These are phyloP conservation scores for Boletus pseudopeckii DNA, from an alignment of 768 basidiomycete species.

Conservation along the genomic window DNA sequence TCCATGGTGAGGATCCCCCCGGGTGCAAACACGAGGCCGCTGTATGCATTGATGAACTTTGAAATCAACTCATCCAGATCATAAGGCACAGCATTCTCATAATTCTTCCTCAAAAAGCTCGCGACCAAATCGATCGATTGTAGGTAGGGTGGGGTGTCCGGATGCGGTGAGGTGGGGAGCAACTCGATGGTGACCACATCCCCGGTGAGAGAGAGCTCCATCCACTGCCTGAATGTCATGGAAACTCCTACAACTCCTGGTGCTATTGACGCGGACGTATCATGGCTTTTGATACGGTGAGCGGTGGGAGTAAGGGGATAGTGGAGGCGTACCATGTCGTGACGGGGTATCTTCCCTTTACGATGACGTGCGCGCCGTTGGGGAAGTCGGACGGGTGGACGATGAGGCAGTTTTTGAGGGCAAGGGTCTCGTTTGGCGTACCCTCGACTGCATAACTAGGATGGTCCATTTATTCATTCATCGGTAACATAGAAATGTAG, in stretches of 20 bases:
- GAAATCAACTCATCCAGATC: constrained; percentile 82
- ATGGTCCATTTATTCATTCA: background rate
- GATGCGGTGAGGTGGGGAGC: constrained; percentile 45
- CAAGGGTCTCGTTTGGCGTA: constrained; percentile 64
- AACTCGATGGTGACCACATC: constrained; percentile 72
- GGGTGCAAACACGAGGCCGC: constrained; percentile 62
- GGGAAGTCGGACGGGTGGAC: constrained; percentile 77
- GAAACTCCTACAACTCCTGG: constrained; percentile 76
- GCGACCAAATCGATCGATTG: constrained; percentile 80
- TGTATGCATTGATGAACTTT: constrained; percentile 73
- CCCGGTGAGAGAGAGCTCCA: constrained; percentile 74
- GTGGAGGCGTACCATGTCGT: constrained; percentile 64
- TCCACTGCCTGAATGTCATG: constrained; percentile 82
- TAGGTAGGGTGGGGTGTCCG: constrained; percentile 60
- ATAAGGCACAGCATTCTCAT: constrained; percentile 65
- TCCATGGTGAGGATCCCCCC: constrained; percentile 80
- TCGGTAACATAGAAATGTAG: background rate
- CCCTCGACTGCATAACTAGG: constrained; percentile 54
- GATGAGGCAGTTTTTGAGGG: constrained; percentile 77
- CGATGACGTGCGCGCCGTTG: constrained; percentile 66
- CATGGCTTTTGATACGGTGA: constrained; percentile 55
- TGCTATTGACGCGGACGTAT: constrained; percentile 67
- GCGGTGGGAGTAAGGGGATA: background rate
- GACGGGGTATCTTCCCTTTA: constrained; percentile 68
- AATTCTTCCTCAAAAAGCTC: constrained; percentile 54